Conservation (phyloP, 352 stramenopile species). For the Blastocystis sp. region DNA sequence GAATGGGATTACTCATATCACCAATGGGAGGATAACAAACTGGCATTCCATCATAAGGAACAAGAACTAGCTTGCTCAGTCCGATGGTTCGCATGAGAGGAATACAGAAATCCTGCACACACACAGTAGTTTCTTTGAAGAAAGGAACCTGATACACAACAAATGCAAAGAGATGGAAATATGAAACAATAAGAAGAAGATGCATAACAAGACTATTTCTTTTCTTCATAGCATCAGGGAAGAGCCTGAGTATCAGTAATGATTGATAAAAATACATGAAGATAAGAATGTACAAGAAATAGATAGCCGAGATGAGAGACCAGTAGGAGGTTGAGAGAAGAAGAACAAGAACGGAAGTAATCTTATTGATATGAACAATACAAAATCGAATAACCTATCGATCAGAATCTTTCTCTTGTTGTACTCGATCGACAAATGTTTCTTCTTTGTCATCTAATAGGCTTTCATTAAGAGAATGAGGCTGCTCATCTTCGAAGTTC, state of each 20-base stretch:
- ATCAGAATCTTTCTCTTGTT: no score
- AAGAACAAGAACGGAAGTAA: constrained; percentile 46
- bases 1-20: neutral
- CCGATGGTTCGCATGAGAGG: constrained; percentile 34
- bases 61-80: constrained; percentile 35
- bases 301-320: constrained; percentile 33
- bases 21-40: neutral
- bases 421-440: constrained; percentile 3
- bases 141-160: constrained; percentile 32
- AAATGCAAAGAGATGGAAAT: constrained; percentile 38
- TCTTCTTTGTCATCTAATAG: neutral
- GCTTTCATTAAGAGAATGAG: neutral
- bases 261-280: neutral
- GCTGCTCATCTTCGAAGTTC: neutral
- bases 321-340: constrained; percentile 12
- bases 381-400: neutral
- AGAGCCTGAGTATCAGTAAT: neutral
- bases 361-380: constrained; percentile 37
- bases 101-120: constrained; percentile 19
- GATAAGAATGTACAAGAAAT: constrained; percentile 63
- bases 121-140: constrained; percentile 13
- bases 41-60: constrained; percentile 37
- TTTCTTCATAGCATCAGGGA: constrained; percentile 27
- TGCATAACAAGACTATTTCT: constrained; percentile 30
- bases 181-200: constrained; percentile 29